These are phyloP conservation scores for Paecilomyces formosus DNA, from an alignment of 2,329 filamentous ascomycete genomes.

Conservation along the genomic window DNA sequence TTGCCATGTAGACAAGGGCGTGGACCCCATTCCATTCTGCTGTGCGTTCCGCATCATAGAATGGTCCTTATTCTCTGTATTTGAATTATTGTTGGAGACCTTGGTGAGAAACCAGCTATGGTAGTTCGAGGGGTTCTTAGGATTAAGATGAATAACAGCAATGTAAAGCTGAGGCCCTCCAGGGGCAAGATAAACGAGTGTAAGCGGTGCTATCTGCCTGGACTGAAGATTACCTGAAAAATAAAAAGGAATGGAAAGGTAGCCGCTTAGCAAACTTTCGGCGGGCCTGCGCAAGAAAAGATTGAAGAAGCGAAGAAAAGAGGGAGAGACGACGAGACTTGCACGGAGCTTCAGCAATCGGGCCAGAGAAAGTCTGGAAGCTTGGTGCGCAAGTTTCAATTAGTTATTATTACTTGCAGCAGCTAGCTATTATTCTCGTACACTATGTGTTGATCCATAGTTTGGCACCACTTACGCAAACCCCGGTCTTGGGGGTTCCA, in stretches of 20 bases:
- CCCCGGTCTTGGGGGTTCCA: not conserved
- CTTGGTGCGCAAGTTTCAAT: not conserved
- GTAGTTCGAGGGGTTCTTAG: not conserved
- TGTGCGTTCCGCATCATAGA: not conserved
- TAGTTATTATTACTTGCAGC: not conserved
- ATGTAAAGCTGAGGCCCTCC: not conserved
- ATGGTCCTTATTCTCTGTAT: not conserved
- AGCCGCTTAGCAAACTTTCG: not conserved
- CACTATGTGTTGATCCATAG: not conserved
- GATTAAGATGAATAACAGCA: not conserved
- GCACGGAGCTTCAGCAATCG: not conserved
- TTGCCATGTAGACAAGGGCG: not conserved
- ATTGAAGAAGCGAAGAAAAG: not conserved
- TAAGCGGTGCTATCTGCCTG: not conserved
- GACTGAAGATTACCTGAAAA: not conserved
- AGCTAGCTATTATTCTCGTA: not conserved
- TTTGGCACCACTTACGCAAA: not conserved
- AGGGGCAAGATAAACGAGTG: not conserved
- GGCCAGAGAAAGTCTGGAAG: not conserved
- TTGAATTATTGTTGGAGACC: not conserved
- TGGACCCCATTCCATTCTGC: not conserved
- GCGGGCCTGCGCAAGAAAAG: not conserved
- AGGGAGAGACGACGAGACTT: not conserved
- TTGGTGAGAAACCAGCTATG: not conserved
- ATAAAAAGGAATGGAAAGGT: not conserved